Base-by-base conservation (phyloP, 306 rosid species). In the Senna tora region DNA sequence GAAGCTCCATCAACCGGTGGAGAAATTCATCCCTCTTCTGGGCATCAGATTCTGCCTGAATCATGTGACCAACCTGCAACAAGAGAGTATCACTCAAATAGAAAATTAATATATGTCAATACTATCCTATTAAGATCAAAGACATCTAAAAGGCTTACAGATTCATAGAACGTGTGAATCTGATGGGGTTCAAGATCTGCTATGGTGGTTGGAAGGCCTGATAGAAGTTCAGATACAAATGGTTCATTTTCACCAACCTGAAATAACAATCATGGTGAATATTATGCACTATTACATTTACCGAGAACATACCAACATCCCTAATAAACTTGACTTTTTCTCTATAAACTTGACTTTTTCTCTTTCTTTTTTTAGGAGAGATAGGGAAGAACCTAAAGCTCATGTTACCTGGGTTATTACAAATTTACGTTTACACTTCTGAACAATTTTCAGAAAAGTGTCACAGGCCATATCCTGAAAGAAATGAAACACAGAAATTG, bases 381-480 rank as follows among this genome's bases (percentile, higher is more conserved):
- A 25, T 20, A 12, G 7, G 43, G 30, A 7, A 28, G 7, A 54
- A 21, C n/a, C 38, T 38, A 11, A 25, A 63, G 17, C 67, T 20
- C 12, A 1, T 15, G 6, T 50, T 80, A 89, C 98, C 98, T 94
- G 98, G 34, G 89, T 86, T 69, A 89, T 87, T 15, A 94, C 97
- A 76, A 94, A 94, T 77, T 94, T 94, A 2, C 98, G 96, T 87
- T 89, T 94, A 83, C 98, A 94, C 84, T 91, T 94, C 82, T 89
- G 96, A 67, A 94, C 97, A 49, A 94, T 94, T 84, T 94, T 94
- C 77, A 94, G 56, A 80, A 94, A 94, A 25, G 98, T 94, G 81
- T 94, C 98, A 28, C 98, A 94, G 3, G 98, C 98, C 98, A 94
- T 94, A 84, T 94, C 98, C 98, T 94, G 88, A 76, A 85, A 75